Base-by-base conservation (phyloP, 169 alveolate genomes). In the Eimeria tenella region DNA sequence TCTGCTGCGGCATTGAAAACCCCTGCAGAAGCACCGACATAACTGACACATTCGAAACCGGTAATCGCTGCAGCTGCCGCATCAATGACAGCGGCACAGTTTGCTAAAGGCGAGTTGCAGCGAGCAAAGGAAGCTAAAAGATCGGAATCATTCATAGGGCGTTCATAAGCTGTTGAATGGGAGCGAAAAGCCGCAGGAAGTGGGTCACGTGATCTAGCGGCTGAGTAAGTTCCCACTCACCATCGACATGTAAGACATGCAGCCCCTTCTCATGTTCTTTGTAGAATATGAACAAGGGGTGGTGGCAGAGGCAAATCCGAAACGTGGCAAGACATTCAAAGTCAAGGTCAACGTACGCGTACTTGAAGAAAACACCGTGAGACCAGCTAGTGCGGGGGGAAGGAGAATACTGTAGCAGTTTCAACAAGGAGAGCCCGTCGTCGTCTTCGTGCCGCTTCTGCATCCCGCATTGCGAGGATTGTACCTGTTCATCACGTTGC, bases 301-400 rank as follows among this genome's bases (percentile, higher is more conserved):
- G 95, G 4, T 65, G 86, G 6, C 77, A 25, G 31, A 93, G 93
- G 53, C 86, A 77, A 21, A 93, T 87, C 74, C 95, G 74, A 60
- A 93, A 93, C 5, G 89, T 83, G 87, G 89, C 90, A 31, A 93
- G 88, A 17, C 93, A 87, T 58, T 63, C 93, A 62, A 93, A 93
- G 82, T 93, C 95, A 49, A 93, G 89, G 58, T 93, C 95, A 42
- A 93, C 90, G 15, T 77, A 83, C 15, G 93, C 95, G 58, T 93
- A 93, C 89, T 93, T 93, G 88, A 93, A 93, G 68, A 81, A 93
- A 63, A 93, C 95, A 31, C 95, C 95, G 71, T 93, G 95, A n/a
- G 95, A 84, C 91, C 91, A 84, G 81, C 91, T 84, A 77, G 79
- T 60, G 52, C 91, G 91, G 50, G 91, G 70, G 4, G 91, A 56